Conservation (phyloP, 768 basidiomycete genomes). For the Lentinula guzmanii region DNA sequence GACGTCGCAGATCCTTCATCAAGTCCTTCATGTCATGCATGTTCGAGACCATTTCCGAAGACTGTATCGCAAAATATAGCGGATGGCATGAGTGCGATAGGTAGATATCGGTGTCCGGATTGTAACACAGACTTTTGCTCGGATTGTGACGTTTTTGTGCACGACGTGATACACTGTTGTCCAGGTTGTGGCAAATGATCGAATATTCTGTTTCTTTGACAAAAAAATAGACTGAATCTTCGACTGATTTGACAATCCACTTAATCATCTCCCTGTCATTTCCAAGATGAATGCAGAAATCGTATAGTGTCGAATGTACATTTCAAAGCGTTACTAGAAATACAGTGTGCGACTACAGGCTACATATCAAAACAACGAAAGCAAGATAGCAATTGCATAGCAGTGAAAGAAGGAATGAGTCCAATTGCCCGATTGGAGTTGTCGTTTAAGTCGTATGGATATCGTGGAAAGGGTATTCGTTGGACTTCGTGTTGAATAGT, state of each 20-base stretch:
- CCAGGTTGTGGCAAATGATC: slow-evolving; percentile 63
- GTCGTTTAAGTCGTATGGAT: neutral
- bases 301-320: neutral
- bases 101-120: slow-evolving; percentile 85
- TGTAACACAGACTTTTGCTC: slow-evolving; percentile 87
- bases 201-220: neutral
- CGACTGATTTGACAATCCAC: no score
- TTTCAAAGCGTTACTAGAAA: neutral
- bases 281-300: no score
- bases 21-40: slow-evolving; percentile 62
- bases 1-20: slow-evolving; percentile 26
- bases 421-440: neutral
- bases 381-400: neutral
- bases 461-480: neutral
- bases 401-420: neutral
- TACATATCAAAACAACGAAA: neutral
- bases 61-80: slow-evolving; percentile 28
- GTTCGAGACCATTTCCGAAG: slow-evolving; percentile 63
- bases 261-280: no score
- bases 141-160: slow-evolving; percentile 95
- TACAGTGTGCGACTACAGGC: slow-evolving; percentile 2
- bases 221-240: no score
- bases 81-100: slow-evolving; percentile 77
- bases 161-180: slow-evolving; percentile 93
- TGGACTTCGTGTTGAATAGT: neutral